Percentiles rank a stretch among this genome's conserved stretches.
Evolutionary conservation across 2,329 filamentous ascomycete species (phyloP).

Genomic region (Penicillium expansum): DNA sequence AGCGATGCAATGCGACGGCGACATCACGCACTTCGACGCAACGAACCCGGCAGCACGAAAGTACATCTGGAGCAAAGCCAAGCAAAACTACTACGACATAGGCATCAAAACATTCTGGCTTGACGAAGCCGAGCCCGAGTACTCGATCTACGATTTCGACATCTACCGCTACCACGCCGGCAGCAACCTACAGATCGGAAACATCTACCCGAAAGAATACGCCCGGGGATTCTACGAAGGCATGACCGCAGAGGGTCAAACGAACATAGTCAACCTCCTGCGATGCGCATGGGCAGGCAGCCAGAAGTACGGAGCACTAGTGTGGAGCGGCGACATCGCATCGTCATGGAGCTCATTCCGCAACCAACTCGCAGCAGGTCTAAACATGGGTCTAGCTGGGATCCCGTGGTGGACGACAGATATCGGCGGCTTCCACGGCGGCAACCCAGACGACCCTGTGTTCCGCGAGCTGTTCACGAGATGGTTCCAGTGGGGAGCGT

Average conservation of each 20-base stretch:
- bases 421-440: constrained; percentile 68
- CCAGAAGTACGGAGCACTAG: constrained; percentile 63
- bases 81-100: constrained; percentile 60
- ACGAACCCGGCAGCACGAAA: constrained; percentile 59
- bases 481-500: constrained; percentile 69
- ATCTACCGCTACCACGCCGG: constrained; percentile 61
- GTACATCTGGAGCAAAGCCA: constrained; percentile 60
- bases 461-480: constrained; percentile 64
- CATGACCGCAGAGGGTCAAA: constrained; percentile 52
- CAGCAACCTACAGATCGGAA: constrained; percentile 56
- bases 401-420: constrained; percentile 70
- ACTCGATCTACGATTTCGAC: constrained; percentile 64
- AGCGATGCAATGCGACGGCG: constrained; percentile 58
- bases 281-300: constrained; percentile 58
- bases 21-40: constrained; percentile 61
- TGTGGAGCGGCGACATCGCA: constrained; percentile 67
- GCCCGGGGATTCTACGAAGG: constrained; percentile 61
- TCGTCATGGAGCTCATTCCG: constrained; percentile 60
- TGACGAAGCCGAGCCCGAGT: constrained; percentile 68
- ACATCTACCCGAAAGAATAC: constrained; percentile 60
- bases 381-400: constrained; percentile 64
- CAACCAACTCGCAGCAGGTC: constrained; percentile 60
- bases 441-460: constrained; percentile 52
- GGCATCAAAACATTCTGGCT: constrained; percentile 67
- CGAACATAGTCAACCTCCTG: constrained; percentile 59